Base-by-base conservation (phyloP, 1,284 basidiomycete species). In the Moesziomyces parantarcticus region DNA sequence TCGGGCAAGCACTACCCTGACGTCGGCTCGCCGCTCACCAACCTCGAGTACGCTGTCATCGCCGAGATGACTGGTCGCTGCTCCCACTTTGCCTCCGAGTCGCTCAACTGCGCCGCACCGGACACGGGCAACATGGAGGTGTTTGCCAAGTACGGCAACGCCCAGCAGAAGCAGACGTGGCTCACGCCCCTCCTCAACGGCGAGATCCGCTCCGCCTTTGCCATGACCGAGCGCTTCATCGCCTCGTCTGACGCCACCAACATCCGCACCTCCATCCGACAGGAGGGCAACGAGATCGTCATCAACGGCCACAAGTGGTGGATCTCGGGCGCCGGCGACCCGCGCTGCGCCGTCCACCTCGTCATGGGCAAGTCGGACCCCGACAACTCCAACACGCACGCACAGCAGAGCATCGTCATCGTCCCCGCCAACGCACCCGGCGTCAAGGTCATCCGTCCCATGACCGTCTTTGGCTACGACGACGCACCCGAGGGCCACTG, bases 231-330 rank as follows among this genome's bases (percentile, higher is more conserved):
- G 63, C 74, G 74, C 32, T 76, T 73, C 65, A 68, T 97, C 64
- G 91, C 94, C 29, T 96, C 94, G 3, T 97, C 94, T 16, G 94
- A 97, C 84, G 96, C 96, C 5, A 97, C 92, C 58, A 99, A 99
- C 85, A 94, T 99, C 75, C 89, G 89, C 61, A 96, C 93, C 16
- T 93, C 92, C 32, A 94, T 96, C 63, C 88, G 89, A 47, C 88
- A 89, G 71, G 92, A 95, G 83, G 93, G 93, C 47, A 86, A 94
- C 79, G 91, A 94, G 72, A 92, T 98, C 74, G 90, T 97, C 68
- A 90, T 99, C 77, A 95, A 92, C 80, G 96, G 96, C 1, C 94
- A 96, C 86, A 99, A 99, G 88, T 98, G 96, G 95, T 98, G 92
- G 91, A 98, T 98, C 84, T 94, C 93, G 43, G 96, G 96, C 51